A percentile compares a stretch with the other conserved stretches of the same genome.
Conservation (phyloP, 495 filamentous ascomycete genomes). For the Aspergillus incahuasiensis region DNA sequence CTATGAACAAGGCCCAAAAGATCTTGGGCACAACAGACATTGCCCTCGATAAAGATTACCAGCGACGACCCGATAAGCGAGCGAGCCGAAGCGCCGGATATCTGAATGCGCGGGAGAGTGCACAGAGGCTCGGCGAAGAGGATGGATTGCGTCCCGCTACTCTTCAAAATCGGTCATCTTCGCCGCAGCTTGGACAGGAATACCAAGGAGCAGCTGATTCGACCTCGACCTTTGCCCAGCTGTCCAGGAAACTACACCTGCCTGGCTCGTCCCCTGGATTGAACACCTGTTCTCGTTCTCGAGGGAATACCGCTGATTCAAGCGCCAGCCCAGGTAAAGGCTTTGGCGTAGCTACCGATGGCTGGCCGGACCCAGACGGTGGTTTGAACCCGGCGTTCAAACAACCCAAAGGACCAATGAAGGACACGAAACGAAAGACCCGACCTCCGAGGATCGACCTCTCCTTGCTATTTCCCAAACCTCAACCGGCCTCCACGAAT, state of each 20-base stretch:
- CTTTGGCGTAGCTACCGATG: not conserved
- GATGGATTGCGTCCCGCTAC: conserved; percentile 21
- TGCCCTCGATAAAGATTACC: conserved; percentile 21
- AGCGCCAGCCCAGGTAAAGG: not conserved
- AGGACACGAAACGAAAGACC: conserved; percentile 39
- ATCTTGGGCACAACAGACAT: conserved; percentile 35
- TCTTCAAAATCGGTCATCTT: conserved; percentile 42
- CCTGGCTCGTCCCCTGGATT: conserved; percentile 35
- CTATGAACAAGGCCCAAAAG: conserved; percentile 33
- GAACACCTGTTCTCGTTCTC: conserved; percentile 35
- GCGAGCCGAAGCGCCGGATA: conserved; percentile 26
- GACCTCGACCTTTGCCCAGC: conserved; percentile 23
- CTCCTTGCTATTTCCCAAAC: conserved; percentile 45
- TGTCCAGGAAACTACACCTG: conserved; percentile 31
- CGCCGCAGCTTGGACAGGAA: conserved; percentile 37
- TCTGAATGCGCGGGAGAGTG: conserved; percentile 27
- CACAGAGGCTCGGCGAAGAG: conserved; percentile 16
- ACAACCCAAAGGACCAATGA: conserved; percentile 21
- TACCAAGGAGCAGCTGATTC: conserved; percentile 26
- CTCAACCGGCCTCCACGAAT: conserved; percentile 26
- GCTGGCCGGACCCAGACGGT: not conserved
- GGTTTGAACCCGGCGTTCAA: conserved; percentile 26
- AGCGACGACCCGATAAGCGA: conserved; percentile 19
- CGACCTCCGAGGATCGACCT: conserved; percentile 42
- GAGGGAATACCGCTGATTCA: conserved; percentile 22